Conservation (phyloP, 805 yeast genomes). For the Maudiozyma bulderi region DNA sequence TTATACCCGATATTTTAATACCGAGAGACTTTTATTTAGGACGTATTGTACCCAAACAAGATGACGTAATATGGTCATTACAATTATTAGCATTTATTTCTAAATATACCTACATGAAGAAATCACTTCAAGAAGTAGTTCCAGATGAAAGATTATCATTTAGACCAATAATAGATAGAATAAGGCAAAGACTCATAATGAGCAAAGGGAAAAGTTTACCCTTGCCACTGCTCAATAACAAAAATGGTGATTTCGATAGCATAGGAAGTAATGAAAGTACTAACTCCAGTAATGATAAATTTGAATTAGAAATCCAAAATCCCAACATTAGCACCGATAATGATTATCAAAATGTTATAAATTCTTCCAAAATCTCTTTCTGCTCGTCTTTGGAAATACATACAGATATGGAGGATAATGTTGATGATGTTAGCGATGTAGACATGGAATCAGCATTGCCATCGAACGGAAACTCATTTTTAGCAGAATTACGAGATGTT, state of each 20-base stretch:
- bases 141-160: slow-evolving; percentile 62
- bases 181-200: slow-evolving; percentile 7
- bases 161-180: slow-evolving; percentile 27
- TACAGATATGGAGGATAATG: not conserved
- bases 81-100: slow-evolving; percentile 89
- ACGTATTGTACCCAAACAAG: slow-evolving; percentile 78
- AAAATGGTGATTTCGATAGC: not conserved
- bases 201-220: not conserved
- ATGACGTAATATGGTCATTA: slow-evolving; percentile 88
- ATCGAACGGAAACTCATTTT: slow-evolving; percentile 5
- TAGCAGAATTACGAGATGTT: slow-evolving; percentile 11
- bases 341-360: not conserved
- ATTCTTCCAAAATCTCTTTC: not conserved
- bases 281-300: not conserved
- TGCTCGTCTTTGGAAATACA: not conserved
- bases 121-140: slow-evolving; percentile 63
- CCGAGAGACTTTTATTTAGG: slow-evolving; percentile 58
- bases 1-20: slow-evolving; percentile 24
- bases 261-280: not conserved
- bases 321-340: not conserved
- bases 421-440: not conserved
- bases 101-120: slow-evolving; percentile 75
- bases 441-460: not conserved
- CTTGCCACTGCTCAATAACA: not conserved
- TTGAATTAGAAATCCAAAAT: slow-evolving; percentile 1